Evolutionary conservation across 495 filamentous ascomycete species (phyloP).

Genomic region (Neurospora tetrasperma): DNA sequence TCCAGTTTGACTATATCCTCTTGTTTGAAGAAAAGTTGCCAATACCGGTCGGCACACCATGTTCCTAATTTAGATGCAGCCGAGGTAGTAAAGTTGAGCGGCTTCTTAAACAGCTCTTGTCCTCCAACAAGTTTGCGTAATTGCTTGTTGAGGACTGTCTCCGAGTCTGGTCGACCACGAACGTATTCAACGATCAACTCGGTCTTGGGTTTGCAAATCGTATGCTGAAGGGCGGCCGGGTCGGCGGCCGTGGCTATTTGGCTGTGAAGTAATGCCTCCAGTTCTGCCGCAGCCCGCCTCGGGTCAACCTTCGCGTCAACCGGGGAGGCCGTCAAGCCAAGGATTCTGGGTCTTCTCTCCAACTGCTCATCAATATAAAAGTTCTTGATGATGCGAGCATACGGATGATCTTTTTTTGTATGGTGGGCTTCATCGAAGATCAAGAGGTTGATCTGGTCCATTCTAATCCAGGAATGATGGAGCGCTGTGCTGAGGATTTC

Average conservation of each 20-base stretch:
- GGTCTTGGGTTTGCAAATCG: constrained; percentile 42
- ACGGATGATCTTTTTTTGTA: constrained; percentile 88
- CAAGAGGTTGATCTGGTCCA: constrained; percentile 78
- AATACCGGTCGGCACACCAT: constrained; percentile 82
- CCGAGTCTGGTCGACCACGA: constrained; percentile 37
- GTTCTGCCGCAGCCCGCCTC: constrained; percentile 57
- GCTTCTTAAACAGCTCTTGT: constrained; percentile 44
- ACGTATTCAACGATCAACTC: constrained; percentile 54
- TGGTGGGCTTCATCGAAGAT: constrained; percentile 98
- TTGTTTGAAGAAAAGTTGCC: constrained; percentile 60
- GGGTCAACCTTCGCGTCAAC: constrained; percentile 75
- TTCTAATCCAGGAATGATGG: constrained; percentile 69
- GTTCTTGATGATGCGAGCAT: constrained; percentile 85
- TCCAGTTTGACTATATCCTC: constrained; percentile 55
- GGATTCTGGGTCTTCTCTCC: constrained; percentile 59
- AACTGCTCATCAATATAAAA: constrained; percentile 48
- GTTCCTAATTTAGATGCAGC: constrained; percentile 61
- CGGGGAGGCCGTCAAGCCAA: constrained; percentile 97
- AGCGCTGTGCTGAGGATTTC: constrained; percentile 74
- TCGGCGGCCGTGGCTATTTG: constrained; percentile 77
- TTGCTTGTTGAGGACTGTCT: constrained; percentile 52
- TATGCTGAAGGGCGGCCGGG: constrained; percentile 47
- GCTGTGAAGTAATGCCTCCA: constrained; percentile 69
- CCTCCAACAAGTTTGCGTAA: constrained; percentile 48
- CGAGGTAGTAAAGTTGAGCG: constrained; percentile 47